Evolutionary conservation across 2,329 filamentous ascomycete species (phyloP).

Genomic region (Hypoxylon sp.): DNA sequence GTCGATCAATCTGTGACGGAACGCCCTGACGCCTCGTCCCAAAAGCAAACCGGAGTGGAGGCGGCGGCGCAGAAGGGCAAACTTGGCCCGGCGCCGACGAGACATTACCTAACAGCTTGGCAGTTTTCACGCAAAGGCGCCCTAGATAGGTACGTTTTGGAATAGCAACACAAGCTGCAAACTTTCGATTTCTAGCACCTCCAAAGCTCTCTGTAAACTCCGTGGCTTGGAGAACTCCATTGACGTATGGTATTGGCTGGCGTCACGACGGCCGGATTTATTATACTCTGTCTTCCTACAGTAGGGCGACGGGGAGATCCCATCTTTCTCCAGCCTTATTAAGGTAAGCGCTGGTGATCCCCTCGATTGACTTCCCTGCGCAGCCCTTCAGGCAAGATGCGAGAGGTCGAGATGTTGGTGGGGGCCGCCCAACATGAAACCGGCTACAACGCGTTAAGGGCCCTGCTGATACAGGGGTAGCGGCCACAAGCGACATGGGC

Average conservation of each 20-base stretch:
- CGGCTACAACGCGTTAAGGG: too few relatives aligned
- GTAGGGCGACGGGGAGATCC: conserved; percentile 22
- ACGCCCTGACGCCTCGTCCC: conserved; percentile 7
- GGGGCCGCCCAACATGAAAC: conserved; percentile 36
- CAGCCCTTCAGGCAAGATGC: conserved; percentile 16
- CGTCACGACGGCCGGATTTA: conserved; percentile 1
- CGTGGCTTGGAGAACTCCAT: background rate
- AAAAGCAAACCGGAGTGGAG: conserved; percentile 10
- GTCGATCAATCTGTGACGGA: conserved; percentile 38
- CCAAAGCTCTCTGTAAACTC: background rate
- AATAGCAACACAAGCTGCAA: too few relatives aligned
- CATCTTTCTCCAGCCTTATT: conserved; percentile 14
- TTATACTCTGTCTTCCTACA: conserved; percentile 10
- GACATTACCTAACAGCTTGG: conserved; percentile 25
- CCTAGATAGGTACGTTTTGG: too few relatives aligned
- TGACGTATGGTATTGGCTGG: background rate
- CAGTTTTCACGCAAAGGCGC: too few relatives aligned
- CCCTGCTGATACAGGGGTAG: conserved; percentile 26
- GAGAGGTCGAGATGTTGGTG: conserved; percentile 21
- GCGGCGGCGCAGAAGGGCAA: conserved; percentile 2
- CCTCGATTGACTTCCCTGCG: conserved; percentile 26
- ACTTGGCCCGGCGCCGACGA: conserved; percentile 9
- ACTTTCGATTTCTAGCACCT: too few relatives aligned
- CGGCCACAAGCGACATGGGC: conserved; percentile 6
- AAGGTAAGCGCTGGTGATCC: conserved; percentile 32